These are phyloP conservation scores for Angophora floribunda DNA, from an alignment of 345 rosid genomes.

Conservation along the genomic window DNA sequence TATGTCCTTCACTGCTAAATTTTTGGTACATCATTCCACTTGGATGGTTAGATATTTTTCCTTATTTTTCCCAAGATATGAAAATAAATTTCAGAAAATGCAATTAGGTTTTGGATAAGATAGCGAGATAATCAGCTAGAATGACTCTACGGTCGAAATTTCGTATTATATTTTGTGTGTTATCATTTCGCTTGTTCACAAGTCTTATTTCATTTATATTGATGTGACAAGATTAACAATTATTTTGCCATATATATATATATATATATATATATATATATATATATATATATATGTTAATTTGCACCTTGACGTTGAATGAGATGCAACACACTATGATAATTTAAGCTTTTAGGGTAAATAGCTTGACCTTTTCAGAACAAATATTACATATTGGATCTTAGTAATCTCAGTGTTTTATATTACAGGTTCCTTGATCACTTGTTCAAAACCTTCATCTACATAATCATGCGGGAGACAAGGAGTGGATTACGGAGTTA, in stretches of 20 bases:
- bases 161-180: accelerated
- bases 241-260: accelerated
- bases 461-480: neutral
- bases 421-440: neutral
- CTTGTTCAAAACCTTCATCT: neutral
- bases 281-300: neutral
- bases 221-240: neutral
- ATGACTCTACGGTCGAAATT: accelerated
- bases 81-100: neutral
- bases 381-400: neutral
- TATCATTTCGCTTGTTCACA: neutral
- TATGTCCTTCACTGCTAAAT: neutral
- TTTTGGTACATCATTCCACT: neutral
- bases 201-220: neutral
- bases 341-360: neutral
- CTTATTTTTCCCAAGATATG: neutral
- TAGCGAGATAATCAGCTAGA: accelerated
- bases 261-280: neutral
- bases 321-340: accelerated
- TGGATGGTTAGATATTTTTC: neutral
- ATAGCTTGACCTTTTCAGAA: neutral
- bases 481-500: neutral
- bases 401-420: neutral
- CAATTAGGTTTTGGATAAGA: accelerated
- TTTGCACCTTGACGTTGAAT: neutral